Evolutionary conservation across 805 yeast genomes (phyloP).

Genomic region (Wickerhamomyces chaumierensis): DNA sequence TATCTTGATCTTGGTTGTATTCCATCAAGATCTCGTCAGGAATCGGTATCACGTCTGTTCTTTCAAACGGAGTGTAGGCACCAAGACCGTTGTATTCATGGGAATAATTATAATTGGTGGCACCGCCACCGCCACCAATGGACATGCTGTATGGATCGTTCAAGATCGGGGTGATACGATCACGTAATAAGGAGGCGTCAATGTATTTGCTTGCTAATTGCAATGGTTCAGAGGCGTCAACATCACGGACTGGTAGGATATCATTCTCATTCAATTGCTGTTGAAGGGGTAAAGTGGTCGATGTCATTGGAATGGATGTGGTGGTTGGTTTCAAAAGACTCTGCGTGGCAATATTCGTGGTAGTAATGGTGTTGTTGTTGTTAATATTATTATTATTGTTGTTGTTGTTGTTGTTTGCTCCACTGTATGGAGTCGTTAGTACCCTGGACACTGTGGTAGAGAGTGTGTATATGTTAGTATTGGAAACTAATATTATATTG

Average conservation of each 20-base stretch:
- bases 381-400: no score
- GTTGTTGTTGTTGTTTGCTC: no score
- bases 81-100: slow-evolving; percentile 33
- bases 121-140: slow-evolving; percentile 45
- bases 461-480: no score
- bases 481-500: no score
- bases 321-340: no score
- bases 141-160: slow-evolving; percentile 28
- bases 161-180: slow-evolving; percentile 45
- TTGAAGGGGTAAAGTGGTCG: no score
- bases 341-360: no score
- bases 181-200: slow-evolving; percentile 43
- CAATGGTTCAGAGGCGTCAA: slow-evolving; percentile 25
- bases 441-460: no score
- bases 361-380: no score
- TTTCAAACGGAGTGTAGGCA: slow-evolving; percentile 66
- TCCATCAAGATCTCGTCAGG: slow-evolving; percentile 77
- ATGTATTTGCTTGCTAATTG: slow-evolving; percentile 57
- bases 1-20: slow-evolving; percentile 46
- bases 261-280: slow-evolving; percentile 16
- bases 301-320: no score
- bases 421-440: no score
- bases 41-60: slow-evolving; percentile 51
- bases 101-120: slow-evolving; percentile 60
- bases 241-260: slow-evolving; percentile 20